These are phyloP conservation scores for Dittrichia graveolens DNA, from an alignment of 129 eudicot species.

Conservation along the genomic window DNA sequence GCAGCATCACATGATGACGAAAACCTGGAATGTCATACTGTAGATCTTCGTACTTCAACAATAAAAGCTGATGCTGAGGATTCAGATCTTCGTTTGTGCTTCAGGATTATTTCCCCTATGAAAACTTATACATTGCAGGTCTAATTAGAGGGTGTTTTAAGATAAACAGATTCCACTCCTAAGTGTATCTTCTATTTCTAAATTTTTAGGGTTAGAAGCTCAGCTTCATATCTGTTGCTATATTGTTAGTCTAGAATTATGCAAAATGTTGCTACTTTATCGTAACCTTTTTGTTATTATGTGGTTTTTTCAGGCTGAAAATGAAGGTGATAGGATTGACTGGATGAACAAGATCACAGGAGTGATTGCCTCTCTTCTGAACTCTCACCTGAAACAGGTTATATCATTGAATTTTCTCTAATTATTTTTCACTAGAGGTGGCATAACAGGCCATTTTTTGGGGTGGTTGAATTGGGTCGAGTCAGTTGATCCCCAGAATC, in stretches of 20 bases:
- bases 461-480: not conserved
- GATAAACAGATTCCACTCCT: no score
- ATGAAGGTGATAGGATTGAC: conserved; percentile 89
- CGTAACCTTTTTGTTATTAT: not conserved
- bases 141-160: not conserved
- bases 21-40: conserved; percentile 65
- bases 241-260: conserved; percentile 13
- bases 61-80: conserved; percentile 95
- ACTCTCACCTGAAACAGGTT: conserved; percentile 85
- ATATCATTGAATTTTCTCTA: conserved; percentile 19
- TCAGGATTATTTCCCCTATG: conserved; percentile 85
- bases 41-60: conserved; percentile 90
- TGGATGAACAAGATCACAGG: conserved; percentile 94
- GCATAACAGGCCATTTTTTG: not conserved
- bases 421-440: not conserved
- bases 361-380: conserved; percentile 86
- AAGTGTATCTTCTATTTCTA: no score
- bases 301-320: conserved; percentile 81
- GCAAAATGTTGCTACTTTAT: conserved; percentile 1
- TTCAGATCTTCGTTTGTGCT: conserved; percentile 87
- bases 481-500: not conserved
- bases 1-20: conserved; percentile 67
- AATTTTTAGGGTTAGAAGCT: no score
- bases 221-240: not conserved
- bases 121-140: conserved; percentile 96